Percentiles rank a stretch among this genome's conserved stretches.
Evolutionary conservation across 495 filamentous ascomycete genomes (phyloP).

Genomic region (Chaetomium tenue): DNA sequence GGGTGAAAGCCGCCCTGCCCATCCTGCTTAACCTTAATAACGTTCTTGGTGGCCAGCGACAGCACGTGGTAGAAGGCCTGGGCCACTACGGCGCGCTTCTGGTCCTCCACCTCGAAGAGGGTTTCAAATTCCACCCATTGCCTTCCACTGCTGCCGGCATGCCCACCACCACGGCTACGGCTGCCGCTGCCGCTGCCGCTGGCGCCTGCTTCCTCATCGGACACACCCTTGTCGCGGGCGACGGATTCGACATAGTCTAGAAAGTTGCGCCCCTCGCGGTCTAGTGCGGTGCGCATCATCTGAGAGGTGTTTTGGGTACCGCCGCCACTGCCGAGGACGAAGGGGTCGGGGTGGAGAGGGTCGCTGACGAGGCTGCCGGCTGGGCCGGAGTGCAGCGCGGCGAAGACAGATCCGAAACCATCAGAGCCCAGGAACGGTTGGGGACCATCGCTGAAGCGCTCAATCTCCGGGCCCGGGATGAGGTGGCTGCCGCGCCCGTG

Average conservation of each 20-base stretch:
- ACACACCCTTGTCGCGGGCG: constrained; percentile 39
- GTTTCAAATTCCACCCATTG: constrained; percentile 57
- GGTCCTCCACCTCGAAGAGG: constrained; percentile 52
- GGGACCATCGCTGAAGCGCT: constrained; percentile 42
- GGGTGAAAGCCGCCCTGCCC: constrained; percentile 29
- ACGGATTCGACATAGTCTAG: constrained; percentile 56
- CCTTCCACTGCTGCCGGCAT: constrained; percentile 27
- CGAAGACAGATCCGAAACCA: constrained; percentile 25
- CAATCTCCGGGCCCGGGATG: constrained; percentile 32
- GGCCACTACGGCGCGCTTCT: constrained; percentile 60
- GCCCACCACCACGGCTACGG: too few relatives aligned
- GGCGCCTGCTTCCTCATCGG: constrained; percentile 32
- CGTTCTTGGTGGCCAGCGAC: constrained; percentile 62
- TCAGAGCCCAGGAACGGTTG: constrained; percentile 33
- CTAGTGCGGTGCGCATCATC: constrained; percentile 31
- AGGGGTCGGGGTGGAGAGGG: constrained; percentile 2
- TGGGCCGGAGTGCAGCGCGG: constrained; percentile 22
- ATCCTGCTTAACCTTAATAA: constrained; percentile 56
- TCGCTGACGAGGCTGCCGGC: constrained; percentile 14
- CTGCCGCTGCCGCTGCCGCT: constrained; percentile 32
- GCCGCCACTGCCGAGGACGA: background rate
- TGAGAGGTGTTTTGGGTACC: constrained; percentile 25
- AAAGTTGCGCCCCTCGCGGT: constrained; percentile 44
- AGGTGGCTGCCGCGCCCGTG: constrained; percentile 35
- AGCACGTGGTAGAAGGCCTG: constrained; percentile 74